phyloP scores from a whole-genome alignment of 1,284 basidiomycete genomes.

The Rhodotorula sp. region DNA sequence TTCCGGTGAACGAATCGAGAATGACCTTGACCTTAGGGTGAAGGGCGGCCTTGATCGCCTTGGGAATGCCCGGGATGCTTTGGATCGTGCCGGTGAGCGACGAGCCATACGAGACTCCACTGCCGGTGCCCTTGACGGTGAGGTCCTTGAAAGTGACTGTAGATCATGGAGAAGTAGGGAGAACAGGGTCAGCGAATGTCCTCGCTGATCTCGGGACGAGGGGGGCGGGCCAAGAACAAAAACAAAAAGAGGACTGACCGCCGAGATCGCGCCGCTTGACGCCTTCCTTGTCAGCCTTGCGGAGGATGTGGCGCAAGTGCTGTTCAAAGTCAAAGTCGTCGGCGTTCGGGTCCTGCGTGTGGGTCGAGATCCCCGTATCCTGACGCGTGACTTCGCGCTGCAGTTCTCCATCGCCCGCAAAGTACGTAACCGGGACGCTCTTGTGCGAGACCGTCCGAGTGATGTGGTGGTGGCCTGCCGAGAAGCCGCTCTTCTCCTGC shows the following conservation, averaged over 20 bases:
- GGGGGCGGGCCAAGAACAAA: not conserved
- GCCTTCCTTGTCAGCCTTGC: conserved; percentile 38
- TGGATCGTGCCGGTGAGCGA: conserved; percentile 29
- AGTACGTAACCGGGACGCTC: conserved; percentile 7
- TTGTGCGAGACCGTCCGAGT: conserved; percentile 1
- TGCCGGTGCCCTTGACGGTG: conserved; percentile 38
- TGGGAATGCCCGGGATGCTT: conserved; percentile 19
- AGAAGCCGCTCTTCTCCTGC: too few species aligned
- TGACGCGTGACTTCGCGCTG: conserved; percentile 1
- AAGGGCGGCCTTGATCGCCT: conserved; percentile 23
- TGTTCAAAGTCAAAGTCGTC: conserved; percentile 49
- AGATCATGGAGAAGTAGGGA: not conserved
- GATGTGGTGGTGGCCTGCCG: not conserved
- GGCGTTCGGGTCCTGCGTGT: conserved; percentile 33
- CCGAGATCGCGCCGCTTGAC: conserved; percentile 39
- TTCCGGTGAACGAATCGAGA: conserved; percentile 56
- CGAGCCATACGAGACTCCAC: conserved; percentile 36
- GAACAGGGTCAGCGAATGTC: not conserved
- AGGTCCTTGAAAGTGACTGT: conserved; percentile 41
- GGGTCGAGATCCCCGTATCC: conserved; percentile 11
- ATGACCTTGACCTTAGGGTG: conserved; percentile 48
- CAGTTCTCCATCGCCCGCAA: conserved; percentile 19
- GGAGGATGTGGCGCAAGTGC: conserved; percentile 41
- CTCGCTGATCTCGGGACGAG: not conserved
- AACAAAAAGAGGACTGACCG: conserved; percentile 38